These are phyloP conservation scores for Pyrenochaeta sp. DNA, from an alignment of 2,329 filamentous ascomycete genomes.

Conservation along the genomic window DNA sequence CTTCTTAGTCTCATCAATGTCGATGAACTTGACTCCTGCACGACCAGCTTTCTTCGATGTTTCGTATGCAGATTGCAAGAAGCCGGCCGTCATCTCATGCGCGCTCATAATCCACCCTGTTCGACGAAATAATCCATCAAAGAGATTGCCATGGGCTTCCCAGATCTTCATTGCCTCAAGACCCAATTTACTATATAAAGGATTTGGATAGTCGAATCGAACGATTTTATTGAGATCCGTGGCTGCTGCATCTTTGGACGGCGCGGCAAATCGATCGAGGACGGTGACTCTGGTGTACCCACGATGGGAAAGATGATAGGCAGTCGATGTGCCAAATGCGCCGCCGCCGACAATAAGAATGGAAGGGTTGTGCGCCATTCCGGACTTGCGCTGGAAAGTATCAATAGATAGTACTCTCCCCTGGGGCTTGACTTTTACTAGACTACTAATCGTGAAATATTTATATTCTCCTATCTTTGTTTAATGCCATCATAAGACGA, in stretches of 20 bases:
- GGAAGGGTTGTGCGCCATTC: no score
- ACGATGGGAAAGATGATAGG: no score
- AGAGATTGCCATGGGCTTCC: constrained; percentile 5
- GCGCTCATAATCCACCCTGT: constrained; percentile 13
- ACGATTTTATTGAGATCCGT: constrained; percentile 10
- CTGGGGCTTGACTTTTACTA: no score
- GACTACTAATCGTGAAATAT: no score
- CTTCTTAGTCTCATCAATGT: neutral
- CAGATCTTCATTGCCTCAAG: constrained; percentile 11
- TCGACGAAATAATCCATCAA: constrained; percentile 3
- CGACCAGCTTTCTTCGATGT: constrained; percentile 1
- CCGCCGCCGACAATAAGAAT: no score
- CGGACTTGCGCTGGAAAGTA: no score
- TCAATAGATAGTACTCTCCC: no score
- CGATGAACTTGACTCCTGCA: neutral
- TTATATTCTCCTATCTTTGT: no score
- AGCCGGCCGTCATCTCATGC: constrained; percentile 7
- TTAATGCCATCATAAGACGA: no score
- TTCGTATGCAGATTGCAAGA: neutral
- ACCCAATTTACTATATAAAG: constrained; percentile 4
- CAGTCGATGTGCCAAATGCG: no score
- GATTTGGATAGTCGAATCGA: constrained; percentile 8
- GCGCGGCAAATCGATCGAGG: constrained; percentile 7
- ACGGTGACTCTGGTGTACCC: constrained; percentile 9
- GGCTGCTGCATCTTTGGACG: constrained; percentile 11